Percentiles rank a stretch among this genome's conserved stretches.
These are phyloP conservation scores for Pseudogymnoascus sp. DNA, from an alignment of 2,329 filamentous ascomycete species.

Conservation along the genomic window DNA sequence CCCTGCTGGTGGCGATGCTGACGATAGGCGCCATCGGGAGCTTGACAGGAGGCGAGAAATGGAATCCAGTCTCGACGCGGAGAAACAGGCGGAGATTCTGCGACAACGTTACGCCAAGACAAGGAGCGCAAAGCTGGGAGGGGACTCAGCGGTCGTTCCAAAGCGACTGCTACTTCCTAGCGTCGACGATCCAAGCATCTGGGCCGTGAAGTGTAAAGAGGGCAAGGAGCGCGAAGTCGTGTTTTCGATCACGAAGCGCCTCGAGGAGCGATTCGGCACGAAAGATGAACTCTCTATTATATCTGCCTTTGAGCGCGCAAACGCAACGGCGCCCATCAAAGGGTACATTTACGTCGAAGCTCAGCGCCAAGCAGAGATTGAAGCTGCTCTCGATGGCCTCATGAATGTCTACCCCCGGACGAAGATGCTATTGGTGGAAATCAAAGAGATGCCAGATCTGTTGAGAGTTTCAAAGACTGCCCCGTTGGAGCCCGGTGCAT, in stretches of 20 bases:
- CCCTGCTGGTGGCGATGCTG: conserved; percentile 66
- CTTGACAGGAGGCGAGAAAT: conserved; percentile 87
- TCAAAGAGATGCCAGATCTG: conserved; percentile 97
- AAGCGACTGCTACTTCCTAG: conserved; percentile 82
- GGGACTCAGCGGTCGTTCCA: conserved; percentile 70
- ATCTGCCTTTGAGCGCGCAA: conserved; percentile 83
- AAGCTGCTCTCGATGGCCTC: conserved; percentile 73
- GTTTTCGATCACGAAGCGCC: conserved; percentile 77
- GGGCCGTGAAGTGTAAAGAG: conserved; percentile 85
- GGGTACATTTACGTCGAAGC: conserved; percentile 96
- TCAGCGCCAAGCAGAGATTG: conserved; percentile 75
- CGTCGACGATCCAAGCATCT: conserved; percentile 93
- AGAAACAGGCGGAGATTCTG: conserved; percentile 82
- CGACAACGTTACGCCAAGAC: conserved; percentile 83
- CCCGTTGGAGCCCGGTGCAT: conserved; percentile 76
- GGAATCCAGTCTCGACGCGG: conserved; percentile 81
- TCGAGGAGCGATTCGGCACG: conserved; percentile 70
- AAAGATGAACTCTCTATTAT: conserved; percentile 79
- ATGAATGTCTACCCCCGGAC: conserved; percentile 83
- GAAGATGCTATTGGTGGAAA: conserved; percentile 81
- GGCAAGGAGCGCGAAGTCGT: conserved; percentile 93
- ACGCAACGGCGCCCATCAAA: conserved; percentile 71
- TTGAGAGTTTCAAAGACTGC: conserved; percentile 82
- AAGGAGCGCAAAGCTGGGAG: conserved; percentile 57
- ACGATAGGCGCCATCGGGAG: conserved; percentile 88